Evolutionary conservation across 352 stramenopile genomes (phyloP), one percentile per base, ranked within the genome.

Genomic region (Phytophthora macrochlamydospora): DNA sequence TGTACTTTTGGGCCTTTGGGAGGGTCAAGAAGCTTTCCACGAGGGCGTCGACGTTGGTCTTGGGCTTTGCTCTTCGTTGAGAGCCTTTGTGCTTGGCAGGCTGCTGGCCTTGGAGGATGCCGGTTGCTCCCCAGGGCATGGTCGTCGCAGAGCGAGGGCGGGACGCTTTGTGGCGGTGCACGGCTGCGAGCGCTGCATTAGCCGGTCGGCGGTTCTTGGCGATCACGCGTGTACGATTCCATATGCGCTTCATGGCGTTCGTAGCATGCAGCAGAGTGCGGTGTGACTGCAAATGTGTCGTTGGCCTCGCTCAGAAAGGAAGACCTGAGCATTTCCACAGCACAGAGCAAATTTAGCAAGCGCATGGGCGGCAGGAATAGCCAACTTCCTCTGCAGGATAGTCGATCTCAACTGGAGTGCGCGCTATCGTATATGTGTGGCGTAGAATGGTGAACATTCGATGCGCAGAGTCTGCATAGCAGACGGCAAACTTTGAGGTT

Each of bases 11-110:
- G 46, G 78, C 69, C 48, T 90, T 77, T 7, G 81, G 83, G 14
- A 93, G 50, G 7, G 77, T 74, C 51, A 90, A 79, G 62, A 90
- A 91, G 30, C 81, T 69, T 43, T 87, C 78, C 14, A 90, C 73
- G 30, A 93, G 63, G 1, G 66, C 58, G 30, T 79, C 51, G 3
- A 87, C 71, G 3, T 67, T 62, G 32, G 44, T 62, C n/a, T 70
- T 62, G 38, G 78, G 63, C 49, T 77, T 76, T 12, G 50, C 51
- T 32, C 62, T 78, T 30, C 43, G 64, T 9, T 57, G 69, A 8
- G 54, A 11, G 30, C 24, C 12, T 66, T 66, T 72, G 14, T 51
- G 49, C 43, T 71, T 73, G 51, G 24, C 12, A 50, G 67, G 55
- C 4, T 66, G 56, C 12, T 70, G 49, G 13, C 18, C 12, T 43